These are phyloP conservation scores for Leccinellum albellum DNA, from an alignment of 768 basidiomycete species.

Conservation along the genomic window DNA sequence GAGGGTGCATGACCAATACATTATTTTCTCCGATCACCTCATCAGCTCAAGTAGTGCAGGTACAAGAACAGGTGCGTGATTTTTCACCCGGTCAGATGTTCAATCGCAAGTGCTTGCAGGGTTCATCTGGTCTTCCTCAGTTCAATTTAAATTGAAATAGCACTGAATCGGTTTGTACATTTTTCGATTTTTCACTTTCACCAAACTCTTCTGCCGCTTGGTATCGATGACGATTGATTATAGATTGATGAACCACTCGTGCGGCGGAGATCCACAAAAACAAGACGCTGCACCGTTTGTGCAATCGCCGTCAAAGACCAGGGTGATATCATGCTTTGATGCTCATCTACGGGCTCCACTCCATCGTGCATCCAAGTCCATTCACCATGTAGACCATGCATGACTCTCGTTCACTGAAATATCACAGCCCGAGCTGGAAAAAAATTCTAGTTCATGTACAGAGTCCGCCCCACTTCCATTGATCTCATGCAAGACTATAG, in stretches of 20 bases:
- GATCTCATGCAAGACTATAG: constrained; percentile 61
- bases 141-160: neutral
- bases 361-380: constrained; percentile 43
- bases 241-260: neutral
- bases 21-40: neutral
- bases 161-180: neutral
- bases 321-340: constrained; percentile 44
- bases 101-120: neutral
- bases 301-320: neutral
- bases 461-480: constrained; percentile 41
- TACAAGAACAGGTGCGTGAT: neutral
- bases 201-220: neutral
- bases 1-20: neutral
- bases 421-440: constrained; percentile 22
- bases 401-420: constrained; percentile 24
- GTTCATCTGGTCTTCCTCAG: neutral
- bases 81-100: neutral
- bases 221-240: neutral
- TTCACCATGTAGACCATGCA: constrained; percentile 22
- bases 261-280: neutral
- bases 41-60: neutral
- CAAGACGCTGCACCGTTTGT: neutral
- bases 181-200: constrained; percentile 1
- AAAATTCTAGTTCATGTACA: constrained; percentile 27
- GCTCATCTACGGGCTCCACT: constrained; percentile 36